phyloP scores from a whole-genome alignment of 352 stramenopile genomes.

The Peronospora belbahrii region DNA sequence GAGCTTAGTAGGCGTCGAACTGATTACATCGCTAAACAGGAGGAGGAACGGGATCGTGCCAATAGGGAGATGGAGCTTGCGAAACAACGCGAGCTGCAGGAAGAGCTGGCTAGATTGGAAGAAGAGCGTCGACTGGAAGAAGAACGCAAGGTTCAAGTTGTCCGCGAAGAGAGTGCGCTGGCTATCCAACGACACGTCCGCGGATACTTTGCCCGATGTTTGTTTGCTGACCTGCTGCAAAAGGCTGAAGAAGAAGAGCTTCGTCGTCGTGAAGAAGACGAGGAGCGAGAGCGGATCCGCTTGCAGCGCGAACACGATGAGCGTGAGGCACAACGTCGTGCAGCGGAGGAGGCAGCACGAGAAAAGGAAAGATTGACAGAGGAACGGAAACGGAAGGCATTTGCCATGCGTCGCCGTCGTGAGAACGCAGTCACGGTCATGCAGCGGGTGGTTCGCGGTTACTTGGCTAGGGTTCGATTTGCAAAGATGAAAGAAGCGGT shows the following conservation, averaged over 20 bases:
- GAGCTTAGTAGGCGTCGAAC: constrained; percentile 22
- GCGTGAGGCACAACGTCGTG: constrained; percentile 22
- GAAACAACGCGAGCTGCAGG: constrained; percentile 24
- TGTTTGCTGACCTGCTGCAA: constrained; percentile 29
- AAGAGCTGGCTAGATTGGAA: constrained; percentile 24
- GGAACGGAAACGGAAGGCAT: constrained; percentile 26
- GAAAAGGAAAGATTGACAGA: constrained; percentile 28
- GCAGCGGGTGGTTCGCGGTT: constrained; percentile 30
- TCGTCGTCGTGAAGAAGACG: constrained; percentile 35
- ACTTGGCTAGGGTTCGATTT: constrained; percentile 18
- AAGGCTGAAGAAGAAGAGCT: constrained; percentile 32
- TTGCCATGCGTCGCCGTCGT: constrained; percentile 24
- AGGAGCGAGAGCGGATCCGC: constrained; percentile 33
- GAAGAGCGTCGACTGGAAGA: constrained; percentile 34
- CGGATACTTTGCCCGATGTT: constrained; percentile 39
- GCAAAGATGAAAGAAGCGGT: constrained; percentile 19
- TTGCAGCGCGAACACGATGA: constrained; percentile 28
- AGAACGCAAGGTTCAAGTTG: constrained; percentile 7
- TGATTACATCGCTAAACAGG: constrained; percentile 31
- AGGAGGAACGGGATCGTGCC: constrained; percentile 29
- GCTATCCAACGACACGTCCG: constrained; percentile 40
- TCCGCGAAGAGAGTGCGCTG: constrained; percentile 30
- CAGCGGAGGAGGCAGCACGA: constrained; percentile 28
- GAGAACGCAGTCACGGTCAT: constrained; percentile 25
- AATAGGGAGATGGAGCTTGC: constrained; percentile 24